Evolutionary conservation across 2,329 filamentous ascomycete species (phyloP).

Genomic region (Bipolaris sorokiniana): DNA sequence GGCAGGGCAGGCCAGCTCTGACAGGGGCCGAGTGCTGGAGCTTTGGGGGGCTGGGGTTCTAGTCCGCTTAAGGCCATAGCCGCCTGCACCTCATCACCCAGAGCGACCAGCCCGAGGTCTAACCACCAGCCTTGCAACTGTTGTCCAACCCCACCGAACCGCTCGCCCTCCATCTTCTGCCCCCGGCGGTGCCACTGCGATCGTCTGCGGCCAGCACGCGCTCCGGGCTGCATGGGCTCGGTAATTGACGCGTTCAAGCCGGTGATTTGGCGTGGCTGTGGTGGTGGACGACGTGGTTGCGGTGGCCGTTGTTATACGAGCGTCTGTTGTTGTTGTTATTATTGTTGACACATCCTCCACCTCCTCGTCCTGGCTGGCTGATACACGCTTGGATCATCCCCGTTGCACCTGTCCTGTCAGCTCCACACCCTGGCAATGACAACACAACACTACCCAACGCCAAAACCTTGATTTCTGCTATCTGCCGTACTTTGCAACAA

Average conservation of each 20-base stretch:
- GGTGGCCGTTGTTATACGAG: not conserved
- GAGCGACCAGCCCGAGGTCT: constrained; percentile 29
- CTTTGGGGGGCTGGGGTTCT: constrained; percentile 26
- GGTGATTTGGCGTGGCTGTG: too few relatives aligned
- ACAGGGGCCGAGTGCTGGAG: constrained; percentile 18
- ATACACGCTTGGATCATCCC: constrained; percentile 7
- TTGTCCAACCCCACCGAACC: constrained; percentile 8
- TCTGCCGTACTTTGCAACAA: constrained; percentile 42
- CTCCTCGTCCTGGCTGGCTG: not conserved
- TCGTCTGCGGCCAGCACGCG: too few relatives aligned
- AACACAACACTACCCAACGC: constrained; percentile 6
- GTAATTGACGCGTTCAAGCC: too few relatives aligned
- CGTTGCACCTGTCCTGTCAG: constrained; percentile 1
- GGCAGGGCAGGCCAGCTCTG: constrained; percentile 2
- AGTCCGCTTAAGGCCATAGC: constrained; percentile 18
- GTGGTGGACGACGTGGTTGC: too few relatives aligned
- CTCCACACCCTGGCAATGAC: constrained; percentile 13
- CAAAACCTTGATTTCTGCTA: constrained; percentile 13
- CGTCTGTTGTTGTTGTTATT: not conserved
- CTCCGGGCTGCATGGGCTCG: too few relatives aligned
- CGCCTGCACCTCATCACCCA: constrained; percentile 20
- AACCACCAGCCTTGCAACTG: constrained; percentile 8
- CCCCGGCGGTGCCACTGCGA: not conserved
- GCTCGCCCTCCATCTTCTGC: constrained; percentile 4
- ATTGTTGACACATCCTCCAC: not conserved